Evolutionary conservation across 1,139 yeast genomes (phyloP).

Genomic region (Pichia sp.): DNA sequence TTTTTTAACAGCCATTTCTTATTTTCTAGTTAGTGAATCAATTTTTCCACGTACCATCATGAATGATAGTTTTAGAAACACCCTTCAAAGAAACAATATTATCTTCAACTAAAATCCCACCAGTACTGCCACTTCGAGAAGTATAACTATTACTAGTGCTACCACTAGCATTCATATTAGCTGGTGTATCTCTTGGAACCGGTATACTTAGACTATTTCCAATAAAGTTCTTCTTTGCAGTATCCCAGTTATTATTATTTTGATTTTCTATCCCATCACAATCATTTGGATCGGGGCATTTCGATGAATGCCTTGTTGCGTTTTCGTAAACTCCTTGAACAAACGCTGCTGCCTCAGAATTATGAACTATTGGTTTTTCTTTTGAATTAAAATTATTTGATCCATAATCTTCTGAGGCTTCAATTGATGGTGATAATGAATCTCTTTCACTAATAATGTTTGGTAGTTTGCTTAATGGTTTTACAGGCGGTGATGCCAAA

Average conservation of each 20-base stretch:
- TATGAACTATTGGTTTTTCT: constrained; percentile 30
- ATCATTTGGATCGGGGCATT: constrained; percentile 7
- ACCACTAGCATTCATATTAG: neutral
- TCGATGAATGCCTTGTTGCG: constrained; percentile 17
- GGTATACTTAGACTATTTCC: constrained; percentile 15
- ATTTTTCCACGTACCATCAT: constrained; percentile 9
- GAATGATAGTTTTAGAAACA: constrained; percentile 75
- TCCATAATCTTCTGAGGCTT: constrained; percentile 30
- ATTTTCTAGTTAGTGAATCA: neutral
- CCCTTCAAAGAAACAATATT: constrained; percentile 75
- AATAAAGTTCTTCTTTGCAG: constrained; percentile 7
- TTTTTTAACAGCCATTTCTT: neutral
- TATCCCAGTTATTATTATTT: neutral
- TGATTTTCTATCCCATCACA: constrained; percentile 2
- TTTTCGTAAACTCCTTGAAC: constrained; percentile 26
- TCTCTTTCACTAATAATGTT: neutral
- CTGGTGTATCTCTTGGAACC: constrained; percentile 9
- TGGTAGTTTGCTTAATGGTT: neutral
- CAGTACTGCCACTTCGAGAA: constrained; percentile 1
- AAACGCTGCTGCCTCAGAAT: constrained; percentile 48
- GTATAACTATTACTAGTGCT: neutral
- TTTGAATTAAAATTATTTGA: constrained; percentile 14
- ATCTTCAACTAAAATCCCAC: constrained; percentile 65
- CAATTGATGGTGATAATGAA: neutral
- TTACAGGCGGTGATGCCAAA: constrained; percentile 8